Conservation (phyloP, 768 basidiomycete species). For the Pilatotrama ljubarskyi region DNA sequence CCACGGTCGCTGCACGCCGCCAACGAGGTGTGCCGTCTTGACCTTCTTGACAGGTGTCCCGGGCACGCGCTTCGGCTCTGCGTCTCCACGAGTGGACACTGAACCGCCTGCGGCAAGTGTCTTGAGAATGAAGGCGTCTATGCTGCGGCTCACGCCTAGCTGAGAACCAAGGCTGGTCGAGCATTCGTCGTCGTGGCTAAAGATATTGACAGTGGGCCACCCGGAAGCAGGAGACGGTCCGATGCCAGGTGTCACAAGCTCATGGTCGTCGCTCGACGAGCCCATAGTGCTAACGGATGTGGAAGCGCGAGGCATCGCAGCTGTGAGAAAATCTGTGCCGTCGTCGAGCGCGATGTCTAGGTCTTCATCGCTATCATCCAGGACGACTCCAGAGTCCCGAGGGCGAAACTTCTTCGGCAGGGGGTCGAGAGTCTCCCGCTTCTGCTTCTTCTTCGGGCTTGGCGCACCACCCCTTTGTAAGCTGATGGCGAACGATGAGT, state of each 20-base stretch:
- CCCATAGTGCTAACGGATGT: constrained; percentile 65
- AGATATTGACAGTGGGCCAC: constrained; percentile 55
- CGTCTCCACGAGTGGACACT: constrained; percentile 37
- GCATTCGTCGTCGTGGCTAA: constrained; percentile 26
- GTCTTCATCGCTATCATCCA: constrained; percentile 51
- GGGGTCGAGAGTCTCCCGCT: constrained; percentile 28
- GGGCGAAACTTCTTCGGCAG: constrained; percentile 70
- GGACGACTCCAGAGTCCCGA: constrained; percentile 64
- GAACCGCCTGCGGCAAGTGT: constrained; percentile 63
- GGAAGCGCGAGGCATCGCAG: constrained; percentile 55
- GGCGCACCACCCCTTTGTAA: constrained; percentile 55
- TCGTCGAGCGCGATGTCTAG: constrained; percentile 15
- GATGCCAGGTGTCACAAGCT: constrained; percentile 68
- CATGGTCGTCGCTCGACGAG: constrained; percentile 61
- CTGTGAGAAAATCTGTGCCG: constrained; percentile 26
- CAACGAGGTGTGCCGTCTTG: constrained; percentile 54
- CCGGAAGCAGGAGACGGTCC: constrained; percentile 54
- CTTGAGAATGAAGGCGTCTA: constrained; percentile 73
- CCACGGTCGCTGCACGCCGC: constrained; percentile 61
- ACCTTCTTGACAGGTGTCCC: constrained; percentile 82
- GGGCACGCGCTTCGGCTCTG: constrained; percentile 60
- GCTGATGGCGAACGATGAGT: constrained; percentile 58
- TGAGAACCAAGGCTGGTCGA: constrained; percentile 31
- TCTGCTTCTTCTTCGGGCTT: constrained; percentile 45
- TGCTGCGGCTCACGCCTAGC: constrained; percentile 24